These are phyloP conservation scores for Incumbomyces delicatus DNA, from an alignment of 2,329 filamentous ascomycete genomes.

Conservation along the genomic window DNA sequence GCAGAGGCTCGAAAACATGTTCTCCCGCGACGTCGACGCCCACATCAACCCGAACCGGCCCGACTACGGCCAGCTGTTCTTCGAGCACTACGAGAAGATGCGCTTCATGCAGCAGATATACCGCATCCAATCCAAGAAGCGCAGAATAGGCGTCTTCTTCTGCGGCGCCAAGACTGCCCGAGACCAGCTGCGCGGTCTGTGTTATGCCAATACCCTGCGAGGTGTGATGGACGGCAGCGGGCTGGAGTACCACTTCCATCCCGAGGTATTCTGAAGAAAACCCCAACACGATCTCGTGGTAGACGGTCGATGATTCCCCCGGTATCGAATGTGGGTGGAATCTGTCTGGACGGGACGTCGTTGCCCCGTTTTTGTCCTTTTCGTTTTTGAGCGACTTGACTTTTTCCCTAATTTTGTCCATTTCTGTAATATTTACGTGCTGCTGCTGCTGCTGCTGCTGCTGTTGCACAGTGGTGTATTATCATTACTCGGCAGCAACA, in stretches of 20 bases:
- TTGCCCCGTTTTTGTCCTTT: too few species aligned
- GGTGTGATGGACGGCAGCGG: constrained; percentile 3
- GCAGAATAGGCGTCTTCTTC: constrained; percentile 4
- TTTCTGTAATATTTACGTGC: too few species aligned
- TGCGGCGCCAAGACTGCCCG: neutral
- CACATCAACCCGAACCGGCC: neutral
- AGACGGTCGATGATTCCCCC: too few species aligned
- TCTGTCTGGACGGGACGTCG: too few species aligned
- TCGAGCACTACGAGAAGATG: constrained; percentile 2
- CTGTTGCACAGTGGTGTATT: too few species aligned
- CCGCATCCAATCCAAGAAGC: neutral
- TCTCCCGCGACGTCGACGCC: neutral
- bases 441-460: too few species aligned
- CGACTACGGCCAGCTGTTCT: neutral
- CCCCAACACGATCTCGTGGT: too few species aligned
- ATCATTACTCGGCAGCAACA: too few species aligned
- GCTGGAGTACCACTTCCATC: constrained; percentile 6
- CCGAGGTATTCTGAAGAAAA: neutral
- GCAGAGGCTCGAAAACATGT: neutral
- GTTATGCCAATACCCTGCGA: neutral
- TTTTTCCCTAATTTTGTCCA: too few species aligned
- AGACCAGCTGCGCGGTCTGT: neutral
- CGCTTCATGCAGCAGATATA: constrained; percentile 2
- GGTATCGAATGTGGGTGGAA: too few species aligned
- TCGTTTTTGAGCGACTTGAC: too few species aligned